Percentiles rank a stretch among this genome's conserved stretches.
These are phyloP conservation scores for Hypsizygus ulmarius DNA, from an alignment of 1,284 basidiomycete genomes.

Conservation along the genomic window DNA sequence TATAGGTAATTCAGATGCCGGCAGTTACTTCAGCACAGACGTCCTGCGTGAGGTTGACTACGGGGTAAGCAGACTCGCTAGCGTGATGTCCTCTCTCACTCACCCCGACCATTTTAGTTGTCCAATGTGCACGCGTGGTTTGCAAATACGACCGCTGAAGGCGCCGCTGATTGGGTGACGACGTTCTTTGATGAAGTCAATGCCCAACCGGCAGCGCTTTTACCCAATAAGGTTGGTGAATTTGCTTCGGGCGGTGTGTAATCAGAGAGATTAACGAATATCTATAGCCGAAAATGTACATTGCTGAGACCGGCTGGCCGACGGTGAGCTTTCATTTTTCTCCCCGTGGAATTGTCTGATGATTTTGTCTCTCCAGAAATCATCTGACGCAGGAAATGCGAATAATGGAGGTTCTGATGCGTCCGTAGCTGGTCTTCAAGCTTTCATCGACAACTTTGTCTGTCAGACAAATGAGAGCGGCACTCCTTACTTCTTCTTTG, in stretches of 20 bases:
- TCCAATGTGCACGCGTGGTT: constrained; percentile 89
- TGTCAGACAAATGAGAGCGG: constrained; percentile 83
- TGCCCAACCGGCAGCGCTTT: constrained; percentile 43
- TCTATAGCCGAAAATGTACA: constrained; percentile 67
- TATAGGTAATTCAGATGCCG: constrained; percentile 90
- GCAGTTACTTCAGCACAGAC: constrained; percentile 75
- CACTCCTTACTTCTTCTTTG: constrained; percentile 83
- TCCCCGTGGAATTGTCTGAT: neutral
- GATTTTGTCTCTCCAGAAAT: constrained; percentile 41
- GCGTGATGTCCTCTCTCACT: neutral
- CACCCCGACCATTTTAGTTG: constrained; percentile 35
- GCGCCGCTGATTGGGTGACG: constrained; percentile 62
- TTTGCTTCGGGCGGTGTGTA: neutral
- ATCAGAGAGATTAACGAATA: neutral
- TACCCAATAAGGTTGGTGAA: constrained; percentile 25
- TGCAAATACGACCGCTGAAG: constrained; percentile 65
- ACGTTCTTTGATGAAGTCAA: constrained; percentile 52
- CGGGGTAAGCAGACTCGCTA: constrained; percentile 43
- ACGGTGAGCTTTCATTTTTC: constrained; percentile 45
- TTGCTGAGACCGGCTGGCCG: constrained; percentile 95
- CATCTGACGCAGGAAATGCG: constrained; percentile 52
- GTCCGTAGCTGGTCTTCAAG: constrained; percentile 62
- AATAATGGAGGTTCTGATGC: constrained; percentile 69
- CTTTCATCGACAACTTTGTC: constrained; percentile 82
- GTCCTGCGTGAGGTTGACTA: constrained; percentile 77